A percentile compares a stretch with the other conserved stretches of the same genome.
These are phyloP conservation scores for Mortierella sp. DNA, from an alignment of 371 early-diverging fungal species.

Conservation along the genomic window DNA sequence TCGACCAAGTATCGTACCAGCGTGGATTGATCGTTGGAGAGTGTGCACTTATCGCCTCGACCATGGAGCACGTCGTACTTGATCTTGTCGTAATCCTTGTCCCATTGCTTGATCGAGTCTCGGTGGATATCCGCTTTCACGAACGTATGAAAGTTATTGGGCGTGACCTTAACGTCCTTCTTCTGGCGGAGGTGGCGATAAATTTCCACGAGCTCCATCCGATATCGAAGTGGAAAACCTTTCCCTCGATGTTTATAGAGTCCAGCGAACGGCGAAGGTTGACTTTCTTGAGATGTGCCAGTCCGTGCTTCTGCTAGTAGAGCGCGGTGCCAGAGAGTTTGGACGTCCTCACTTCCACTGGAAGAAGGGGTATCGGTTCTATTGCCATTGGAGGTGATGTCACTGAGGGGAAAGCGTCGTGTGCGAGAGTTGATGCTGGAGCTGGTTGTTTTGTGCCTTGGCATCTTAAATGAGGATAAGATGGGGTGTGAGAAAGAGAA, in stretches of 20 bases:
- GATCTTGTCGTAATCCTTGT: slow-evolving; percentile 5
- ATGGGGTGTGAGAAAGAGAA: background rate
- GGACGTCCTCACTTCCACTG: background rate
- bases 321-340: background rate
- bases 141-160: background rate
- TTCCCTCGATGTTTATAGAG: background rate
- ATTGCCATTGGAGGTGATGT: background rate
- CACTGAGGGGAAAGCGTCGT: background rate
- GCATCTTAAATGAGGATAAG: background rate
- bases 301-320: background rate
- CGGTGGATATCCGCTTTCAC: background rate
- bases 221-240: background rate
- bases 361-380: background rate
- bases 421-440: background rate
- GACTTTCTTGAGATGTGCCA: background rate
- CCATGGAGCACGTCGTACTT: slow-evolving; percentile 5
- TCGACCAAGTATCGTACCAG: background rate
- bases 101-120: background rate
- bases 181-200: background rate
- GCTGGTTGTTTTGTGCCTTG: background rate
- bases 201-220: background rate
- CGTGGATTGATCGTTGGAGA: background rate
- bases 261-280: background rate
- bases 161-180: background rate
- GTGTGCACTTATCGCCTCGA: background rate